Conservation (phyloP, 176 grass and related monocot genomes). For the Poa pratensis region DNA sequence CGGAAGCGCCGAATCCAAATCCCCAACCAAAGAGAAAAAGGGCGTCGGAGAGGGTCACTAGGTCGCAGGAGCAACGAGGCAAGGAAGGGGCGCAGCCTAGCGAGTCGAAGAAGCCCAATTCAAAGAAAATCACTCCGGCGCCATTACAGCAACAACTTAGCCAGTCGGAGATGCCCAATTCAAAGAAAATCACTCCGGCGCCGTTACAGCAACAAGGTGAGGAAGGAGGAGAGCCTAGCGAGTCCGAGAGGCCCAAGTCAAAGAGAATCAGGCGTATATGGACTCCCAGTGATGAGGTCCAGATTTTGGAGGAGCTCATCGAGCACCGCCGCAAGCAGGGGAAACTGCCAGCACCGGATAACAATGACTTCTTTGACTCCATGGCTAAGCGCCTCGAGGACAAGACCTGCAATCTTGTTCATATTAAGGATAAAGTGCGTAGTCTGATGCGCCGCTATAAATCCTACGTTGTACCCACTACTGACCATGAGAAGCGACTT, state of each 20-base stretch:
- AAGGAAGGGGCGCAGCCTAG: neutral
- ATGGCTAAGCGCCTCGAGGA: slow-evolving; percentile 19
- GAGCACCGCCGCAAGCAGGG: neutral
- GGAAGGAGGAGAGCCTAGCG: neutral
- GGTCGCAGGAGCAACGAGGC: neutral
- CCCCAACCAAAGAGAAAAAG: neutral
- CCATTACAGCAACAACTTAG: neutral
- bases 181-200: neutral
- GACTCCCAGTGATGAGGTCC: neutral
- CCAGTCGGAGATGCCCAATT: neutral
- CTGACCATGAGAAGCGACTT: neutral
- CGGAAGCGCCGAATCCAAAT: neutral
- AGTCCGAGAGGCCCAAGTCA: neutral
- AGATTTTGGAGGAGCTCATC: neutral
- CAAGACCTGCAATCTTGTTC: neutral
- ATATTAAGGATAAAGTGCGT: slow-evolving; percentile 1
- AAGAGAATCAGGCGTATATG: neutral
- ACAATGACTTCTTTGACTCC: neutral
- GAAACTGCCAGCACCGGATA: neutral
- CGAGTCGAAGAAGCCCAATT: neutral
- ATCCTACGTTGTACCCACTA: neutral
- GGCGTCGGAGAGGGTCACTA: neutral
- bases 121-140: neutral
- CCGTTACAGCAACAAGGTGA: neutral
- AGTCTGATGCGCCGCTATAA: neutral